phyloP scores from a whole-genome alignment of 2,329 filamentous ascomycete genomes.

The Apiospora sp. region DNA sequence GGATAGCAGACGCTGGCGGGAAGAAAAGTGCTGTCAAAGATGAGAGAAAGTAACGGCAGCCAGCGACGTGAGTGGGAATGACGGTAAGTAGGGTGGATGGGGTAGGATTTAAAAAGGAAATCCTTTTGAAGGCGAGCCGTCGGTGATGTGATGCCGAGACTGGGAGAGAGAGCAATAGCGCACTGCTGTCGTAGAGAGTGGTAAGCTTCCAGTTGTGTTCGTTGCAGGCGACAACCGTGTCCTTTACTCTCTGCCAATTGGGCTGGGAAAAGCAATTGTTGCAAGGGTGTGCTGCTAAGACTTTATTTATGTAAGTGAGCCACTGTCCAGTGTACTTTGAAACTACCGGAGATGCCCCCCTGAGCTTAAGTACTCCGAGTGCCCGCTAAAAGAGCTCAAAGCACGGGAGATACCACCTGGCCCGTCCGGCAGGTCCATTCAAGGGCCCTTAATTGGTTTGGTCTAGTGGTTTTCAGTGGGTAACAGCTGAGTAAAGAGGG shows the following conservation, averaged over 20 bases:
- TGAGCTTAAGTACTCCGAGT: background rate
- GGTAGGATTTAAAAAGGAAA: slow-evolving; percentile 5
- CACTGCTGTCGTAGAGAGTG: background rate
- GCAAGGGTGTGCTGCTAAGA: background rate
- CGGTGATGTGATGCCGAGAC: slow-evolving; percentile 15
- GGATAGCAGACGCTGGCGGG: slow-evolving; percentile 2
- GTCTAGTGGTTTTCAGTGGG: slow-evolving; percentile 11
- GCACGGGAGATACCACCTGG: slow-evolving; percentile 14
- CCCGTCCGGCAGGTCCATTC: background rate
- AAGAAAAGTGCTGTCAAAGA: slow-evolving; percentile 1
- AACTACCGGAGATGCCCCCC: background rate
- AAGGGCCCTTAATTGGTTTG: slow-evolving; percentile 9
- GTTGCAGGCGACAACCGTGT: slow-evolving; percentile 18
- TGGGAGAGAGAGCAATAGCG: background rate
- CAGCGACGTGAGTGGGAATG: slow-evolving; percentile 19
- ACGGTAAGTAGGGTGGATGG: slow-evolving; percentile 2
- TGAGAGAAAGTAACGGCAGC: slow-evolving; percentile 21
- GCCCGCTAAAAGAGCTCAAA: background rate
- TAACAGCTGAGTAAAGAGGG: slow-evolving; percentile 9
- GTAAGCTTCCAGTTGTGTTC: background rate
- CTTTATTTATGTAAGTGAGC: background rate
- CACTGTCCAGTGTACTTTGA: background rate
- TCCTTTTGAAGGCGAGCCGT: background rate
- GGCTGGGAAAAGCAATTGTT: background rate
- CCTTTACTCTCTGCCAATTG: slow-evolving; percentile 6